Conservation (phyloP, 1,139 yeast species). For the Diutina mesorugosa region DNA sequence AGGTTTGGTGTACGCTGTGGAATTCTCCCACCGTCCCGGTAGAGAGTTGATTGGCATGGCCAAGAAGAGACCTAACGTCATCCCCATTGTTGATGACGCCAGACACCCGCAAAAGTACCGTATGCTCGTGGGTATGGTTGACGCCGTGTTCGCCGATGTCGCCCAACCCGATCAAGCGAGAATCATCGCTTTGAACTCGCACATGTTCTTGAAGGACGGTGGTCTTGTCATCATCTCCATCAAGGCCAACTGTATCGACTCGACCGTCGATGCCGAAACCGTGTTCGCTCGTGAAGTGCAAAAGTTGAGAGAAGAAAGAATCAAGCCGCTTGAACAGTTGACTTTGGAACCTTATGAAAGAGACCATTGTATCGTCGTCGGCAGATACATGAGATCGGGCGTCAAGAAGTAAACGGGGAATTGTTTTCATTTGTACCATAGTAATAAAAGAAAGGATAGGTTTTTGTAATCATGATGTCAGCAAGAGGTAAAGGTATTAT, state of each 20-base stretch:
- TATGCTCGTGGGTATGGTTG: constrained; percentile 98
- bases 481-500: no score
- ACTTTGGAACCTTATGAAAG: constrained; percentile 99
- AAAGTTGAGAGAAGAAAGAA: constrained; percentile 96
- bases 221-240: constrained; percentile 98
- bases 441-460: neutral
- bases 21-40: constrained; percentile 99
- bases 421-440: neutral
- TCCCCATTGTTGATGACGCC: constrained; percentile 98
- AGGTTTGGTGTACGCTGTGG: constrained; percentile 97
- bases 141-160: constrained; percentile 96
- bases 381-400: constrained; percentile 90
- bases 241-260: constrained; percentile 99
- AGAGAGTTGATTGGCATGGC: constrained; percentile 99
- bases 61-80: constrained; percentile 98
- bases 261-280: constrained; percentile 98
- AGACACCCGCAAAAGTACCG: constrained; percentile 99
- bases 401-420: constrained; percentile 31
- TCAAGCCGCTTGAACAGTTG: constrained; percentile 96
- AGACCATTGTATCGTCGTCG: constrained; percentile 98
- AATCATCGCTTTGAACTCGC: constrained; percentile 96
- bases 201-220: constrained; percentile 93
- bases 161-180: constrained; percentile 99
- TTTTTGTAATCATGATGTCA: neutral
- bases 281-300: constrained; percentile 99